Base-by-base conservation (phyloP, 805 yeast species). In the Candida glaebosa region DNA sequence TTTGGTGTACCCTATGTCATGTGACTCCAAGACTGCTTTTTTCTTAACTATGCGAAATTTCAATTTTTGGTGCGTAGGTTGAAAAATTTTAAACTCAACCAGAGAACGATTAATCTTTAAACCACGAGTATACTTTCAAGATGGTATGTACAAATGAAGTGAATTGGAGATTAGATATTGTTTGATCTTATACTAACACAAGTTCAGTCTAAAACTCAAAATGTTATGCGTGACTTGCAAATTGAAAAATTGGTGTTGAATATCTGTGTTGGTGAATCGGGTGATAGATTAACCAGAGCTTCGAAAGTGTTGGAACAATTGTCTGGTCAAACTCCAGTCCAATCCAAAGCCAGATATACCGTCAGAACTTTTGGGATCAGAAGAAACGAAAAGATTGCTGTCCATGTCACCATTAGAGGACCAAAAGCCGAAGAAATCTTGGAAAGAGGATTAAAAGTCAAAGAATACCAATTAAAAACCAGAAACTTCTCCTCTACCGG, bases 201-300 rank as follows among this genome's bases (percentile, higher is more conserved):
- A n/a, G n/a, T 37, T 14, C 52, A 60, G 65, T 57, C 67, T 56
- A 61, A 64, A 56, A 53, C 87, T 67, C 87, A 82, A 75, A 93
- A 93, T 81, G 82, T 87, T 78, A 91, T 93, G 98, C 93, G 96
- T 79, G 98, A 93, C 66, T 82, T 93, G 78, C 90, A 85, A 81
- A 91, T 93, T 81, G 98, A 93, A 81, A 93, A 93, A 81, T 85
- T 93, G 77, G 97, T 93, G 77, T 87, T 93, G 77, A 93, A 93
- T 93, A 93, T 93, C 79, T 90, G 96, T 78, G 99, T 93, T 76
- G 99, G 99, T 81, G 99, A 93, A 81, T 90, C 97, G 76, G 99
- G 99, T 83, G 99, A 93, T 78, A 87, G 98, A 85, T 88, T 93
- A 76, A 93, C 99, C 81, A 91, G 99, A 87, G 99, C 99, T 65